These are phyloP conservation scores for Flaveria ramosissima DNA, from an alignment of 129 eudicot genomes.

Conservation along the genomic window DNA sequence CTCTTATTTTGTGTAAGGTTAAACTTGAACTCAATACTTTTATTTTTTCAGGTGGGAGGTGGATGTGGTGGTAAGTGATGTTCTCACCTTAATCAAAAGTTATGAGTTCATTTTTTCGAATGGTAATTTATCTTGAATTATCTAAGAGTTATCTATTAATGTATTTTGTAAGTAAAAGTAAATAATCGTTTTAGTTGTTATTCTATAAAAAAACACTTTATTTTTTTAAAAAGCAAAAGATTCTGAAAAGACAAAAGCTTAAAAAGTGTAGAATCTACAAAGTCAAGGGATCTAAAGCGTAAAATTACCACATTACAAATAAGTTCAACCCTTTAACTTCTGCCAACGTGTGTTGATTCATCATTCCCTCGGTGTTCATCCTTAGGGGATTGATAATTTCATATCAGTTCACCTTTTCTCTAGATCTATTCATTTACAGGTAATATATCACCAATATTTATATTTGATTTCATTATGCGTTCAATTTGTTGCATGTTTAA, in stretches of 20 bases:
- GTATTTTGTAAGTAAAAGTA: too few species aligned
- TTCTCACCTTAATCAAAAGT: too few species aligned
- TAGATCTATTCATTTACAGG: conserved; percentile 20
- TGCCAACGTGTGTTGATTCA: neutral
- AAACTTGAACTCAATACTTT: too few species aligned
- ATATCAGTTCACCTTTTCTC: conserved; percentile 10
- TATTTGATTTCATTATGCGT: neutral
- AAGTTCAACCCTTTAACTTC: neutral
- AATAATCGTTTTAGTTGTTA: too few species aligned
- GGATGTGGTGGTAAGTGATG: too few species aligned
- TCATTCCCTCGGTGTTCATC: too few species aligned
- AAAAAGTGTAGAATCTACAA: neutral
- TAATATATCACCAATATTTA: neutral
- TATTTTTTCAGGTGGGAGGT: too few species aligned
- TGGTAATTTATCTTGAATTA: too few species aligned
- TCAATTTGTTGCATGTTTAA: neutral
- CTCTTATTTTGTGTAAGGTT: too few species aligned
- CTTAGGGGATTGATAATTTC: neutral
- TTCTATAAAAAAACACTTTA: neutral
- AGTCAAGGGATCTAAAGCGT: neutral
- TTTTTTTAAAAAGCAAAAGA: neutral
- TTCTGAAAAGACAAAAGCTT: neutral
- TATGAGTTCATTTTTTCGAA: too few species aligned
- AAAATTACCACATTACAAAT: neutral
- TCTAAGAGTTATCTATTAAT: too few species aligned